A percentile compares a stretch with the other conserved stretches of the same genome.
Evolutionary conservation across 371 early-diverging fungal genomes (phyloP).

Genomic region (Chytridium lagenaria): DNA sequence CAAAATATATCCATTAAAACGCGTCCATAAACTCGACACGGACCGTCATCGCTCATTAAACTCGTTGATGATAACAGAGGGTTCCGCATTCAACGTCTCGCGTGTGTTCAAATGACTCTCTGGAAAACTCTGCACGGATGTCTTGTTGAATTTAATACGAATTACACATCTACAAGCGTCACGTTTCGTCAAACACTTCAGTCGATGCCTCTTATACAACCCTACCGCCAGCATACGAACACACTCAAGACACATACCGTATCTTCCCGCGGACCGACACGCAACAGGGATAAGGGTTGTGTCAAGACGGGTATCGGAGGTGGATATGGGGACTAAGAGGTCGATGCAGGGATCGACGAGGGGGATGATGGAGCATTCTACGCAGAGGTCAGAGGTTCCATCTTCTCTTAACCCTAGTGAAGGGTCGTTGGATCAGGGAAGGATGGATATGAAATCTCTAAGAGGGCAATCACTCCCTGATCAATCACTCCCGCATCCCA

Average conservation of each 20-base stretch:
- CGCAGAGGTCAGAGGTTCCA: background rate
- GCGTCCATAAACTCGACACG: constrained; percentile 18
- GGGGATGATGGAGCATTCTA: too few species aligned
- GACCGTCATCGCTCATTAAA: constrained; percentile 22
- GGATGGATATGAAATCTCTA: too few species aligned
- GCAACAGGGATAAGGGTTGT: background rate
- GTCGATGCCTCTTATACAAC: background rate
- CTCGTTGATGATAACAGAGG: constrained; percentile 22
- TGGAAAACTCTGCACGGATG: constrained; percentile 26
- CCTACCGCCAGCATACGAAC: background rate
- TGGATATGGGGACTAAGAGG: too few species aligned
- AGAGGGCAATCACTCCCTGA: too few species aligned
- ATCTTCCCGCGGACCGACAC: background rate
- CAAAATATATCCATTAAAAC: constrained; percentile 10
- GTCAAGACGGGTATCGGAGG: background rate
- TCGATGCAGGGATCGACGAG: background rate
- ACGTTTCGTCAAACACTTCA: constrained; percentile 15
- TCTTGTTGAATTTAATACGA: background rate
- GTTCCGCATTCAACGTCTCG: constrained; percentile 24
- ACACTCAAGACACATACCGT: background rate
- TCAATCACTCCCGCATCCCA: too few species aligned
- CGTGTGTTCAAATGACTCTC: constrained; percentile 22
- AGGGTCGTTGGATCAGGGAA: too few species aligned
- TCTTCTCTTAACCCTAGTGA: too few species aligned
- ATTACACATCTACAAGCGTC: background rate